phyloP scores from a whole-genome alignment of 306 rosid genomes.

The Lathyrus aphaca region DNA sequence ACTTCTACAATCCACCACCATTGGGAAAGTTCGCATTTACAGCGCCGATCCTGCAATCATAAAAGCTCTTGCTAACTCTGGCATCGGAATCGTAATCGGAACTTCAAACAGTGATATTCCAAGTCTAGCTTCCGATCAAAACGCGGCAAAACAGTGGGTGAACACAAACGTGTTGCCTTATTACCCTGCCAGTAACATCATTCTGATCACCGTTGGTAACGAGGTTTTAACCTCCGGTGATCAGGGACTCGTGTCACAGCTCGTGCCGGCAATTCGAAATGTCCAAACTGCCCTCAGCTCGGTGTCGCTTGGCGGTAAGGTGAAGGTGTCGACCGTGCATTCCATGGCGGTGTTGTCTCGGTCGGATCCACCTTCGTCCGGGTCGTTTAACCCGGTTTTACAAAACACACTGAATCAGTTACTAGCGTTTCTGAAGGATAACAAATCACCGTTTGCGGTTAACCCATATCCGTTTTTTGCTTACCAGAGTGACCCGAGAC shows the following conservation, averaged over 20 bases:
- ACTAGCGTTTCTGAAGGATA: slow-evolving; percentile 63
- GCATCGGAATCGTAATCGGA: slow-evolving; percentile 66
- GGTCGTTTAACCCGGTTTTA: slow-evolving; percentile 55
- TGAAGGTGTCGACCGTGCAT: slow-evolving; percentile 81
- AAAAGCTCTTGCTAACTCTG: slow-evolving; percentile 66
- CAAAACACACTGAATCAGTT: slow-evolving; percentile 48
- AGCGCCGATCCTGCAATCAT: slow-evolving; percentile 68
- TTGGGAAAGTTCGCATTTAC: slow-evolving; percentile 66
- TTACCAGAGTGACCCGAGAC: slow-evolving; percentile 76
- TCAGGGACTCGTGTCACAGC: slow-evolving; percentile 56
- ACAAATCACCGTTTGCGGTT: slow-evolving; percentile 63
- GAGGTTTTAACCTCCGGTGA: slow-evolving; percentile 70
- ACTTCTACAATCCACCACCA: slow-evolving; percentile 72
- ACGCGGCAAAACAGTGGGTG: slow-evolving; percentile 72
- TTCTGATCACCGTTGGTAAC: slow-evolving; percentile 76
- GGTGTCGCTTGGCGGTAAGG: slow-evolving; percentile 61
- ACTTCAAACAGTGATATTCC: slow-evolving; percentile 70
- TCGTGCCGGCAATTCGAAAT: slow-evolving; percentile 79
- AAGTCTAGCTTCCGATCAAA: slow-evolving; percentile 63
- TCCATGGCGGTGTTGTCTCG: slow-evolving; percentile 72
- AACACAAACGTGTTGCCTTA: slow-evolving; percentile 65
- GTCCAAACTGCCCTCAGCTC: slow-evolving; percentile 67
- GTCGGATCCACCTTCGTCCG: slow-evolving; percentile 90
- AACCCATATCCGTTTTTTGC: slow-evolving; percentile 92
- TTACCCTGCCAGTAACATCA: slow-evolving; percentile 70